Conservation (phyloP, 2,329 filamentous ascomycete genomes). For the Colletotrichum costaricense region DNA sequence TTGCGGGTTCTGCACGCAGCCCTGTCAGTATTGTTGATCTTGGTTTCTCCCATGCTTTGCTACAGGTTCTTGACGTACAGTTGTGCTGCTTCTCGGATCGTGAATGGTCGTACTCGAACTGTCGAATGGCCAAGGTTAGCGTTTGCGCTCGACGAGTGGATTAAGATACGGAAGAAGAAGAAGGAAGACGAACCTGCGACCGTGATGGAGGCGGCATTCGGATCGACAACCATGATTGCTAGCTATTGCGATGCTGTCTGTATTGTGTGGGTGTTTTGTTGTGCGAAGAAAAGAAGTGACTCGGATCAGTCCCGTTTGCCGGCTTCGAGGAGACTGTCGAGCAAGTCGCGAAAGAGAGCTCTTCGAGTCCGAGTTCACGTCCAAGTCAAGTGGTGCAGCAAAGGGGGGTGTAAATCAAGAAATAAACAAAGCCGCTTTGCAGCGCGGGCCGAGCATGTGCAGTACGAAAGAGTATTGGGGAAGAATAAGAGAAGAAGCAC, state of each 20-base stretch:
- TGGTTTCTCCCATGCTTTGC: neutral
- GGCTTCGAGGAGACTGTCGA: constrained; percentile 7
- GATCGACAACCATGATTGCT: constrained; percentile 44
- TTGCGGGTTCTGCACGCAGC: constrained; percentile 50
- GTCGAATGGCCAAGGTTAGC: constrained; percentile 11
- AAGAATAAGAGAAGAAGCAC: neutral
- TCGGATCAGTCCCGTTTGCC: constrained; percentile 20
- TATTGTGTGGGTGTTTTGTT: neutral
- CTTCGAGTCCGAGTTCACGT: neutral
- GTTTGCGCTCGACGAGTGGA: neutral
- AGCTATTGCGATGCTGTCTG: constrained; percentile 6
- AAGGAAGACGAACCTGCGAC: constrained; percentile 61
- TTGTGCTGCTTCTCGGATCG: constrained; percentile 94
- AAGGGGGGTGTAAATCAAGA: constrained; percentile 23
- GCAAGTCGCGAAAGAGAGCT: constrained; percentile 3
- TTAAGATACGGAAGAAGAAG: neutral
- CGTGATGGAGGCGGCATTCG: constrained; percentile 68
- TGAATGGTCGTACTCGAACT: constrained; percentile 79
- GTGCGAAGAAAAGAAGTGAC: neutral
- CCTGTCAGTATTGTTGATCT: constrained; percentile 3
- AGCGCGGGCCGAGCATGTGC: constrained; percentile 33
- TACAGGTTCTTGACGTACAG: constrained; percentile 61
- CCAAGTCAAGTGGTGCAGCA: constrained; percentile 3
- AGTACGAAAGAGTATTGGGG: neutral
- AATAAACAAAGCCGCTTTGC: constrained; percentile 36